Percentiles rank a stretch among this genome's conserved stretches.
Conservation (phyloP, 2,329 filamentous ascomycete species). For the Fusarium oligoseptatum region DNA sequence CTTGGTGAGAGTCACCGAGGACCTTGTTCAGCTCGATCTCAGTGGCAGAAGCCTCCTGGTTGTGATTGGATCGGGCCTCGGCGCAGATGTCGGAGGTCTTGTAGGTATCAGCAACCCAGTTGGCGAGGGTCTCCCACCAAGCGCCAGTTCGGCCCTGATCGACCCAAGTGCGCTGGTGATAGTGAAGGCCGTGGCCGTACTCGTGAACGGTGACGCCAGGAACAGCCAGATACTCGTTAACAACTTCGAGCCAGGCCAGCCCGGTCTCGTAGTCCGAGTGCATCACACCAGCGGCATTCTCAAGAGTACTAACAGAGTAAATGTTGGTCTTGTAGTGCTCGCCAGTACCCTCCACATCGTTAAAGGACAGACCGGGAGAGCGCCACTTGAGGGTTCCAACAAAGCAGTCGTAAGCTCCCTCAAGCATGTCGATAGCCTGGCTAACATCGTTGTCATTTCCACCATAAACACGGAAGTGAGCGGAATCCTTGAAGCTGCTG, state of each 20-base stretch:
- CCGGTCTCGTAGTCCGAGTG: slow-evolving; percentile 56
- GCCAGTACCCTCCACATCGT: slow-evolving; percentile 51
- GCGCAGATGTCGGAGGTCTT: slow-evolving; percentile 60
- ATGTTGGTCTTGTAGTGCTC: slow-evolving; percentile 62
- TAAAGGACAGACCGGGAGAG: slow-evolving; percentile 55
- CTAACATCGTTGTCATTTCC: slow-evolving; percentile 37
- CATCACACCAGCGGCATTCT: slow-evolving; percentile 58
- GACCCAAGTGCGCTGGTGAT: slow-evolving; percentile 59
- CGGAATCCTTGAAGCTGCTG: slow-evolving; percentile 49
- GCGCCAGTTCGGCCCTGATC: slow-evolving; percentile 60
- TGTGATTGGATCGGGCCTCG: slow-evolving; percentile 51
- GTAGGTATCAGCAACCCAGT: slow-evolving; percentile 64
- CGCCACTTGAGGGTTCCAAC: slow-evolving; percentile 54
- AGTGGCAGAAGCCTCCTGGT: slow-evolving; percentile 52
- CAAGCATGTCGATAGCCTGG: slow-evolving; percentile 56
- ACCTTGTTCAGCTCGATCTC: slow-evolving; percentile 59
- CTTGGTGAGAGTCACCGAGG: slow-evolving; percentile 62
- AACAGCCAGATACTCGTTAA: slow-evolving; percentile 53
- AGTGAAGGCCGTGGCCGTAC: slow-evolving; percentile 63
- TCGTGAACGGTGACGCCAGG: slow-evolving; percentile 62
- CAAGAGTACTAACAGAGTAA: slow-evolving; percentile 55
- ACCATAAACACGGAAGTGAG: slow-evolving; percentile 58
- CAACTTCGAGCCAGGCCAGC: slow-evolving; percentile 59
- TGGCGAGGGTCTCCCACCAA: slow-evolving; percentile 66
- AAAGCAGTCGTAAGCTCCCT: slow-evolving; percentile 60